Percentiles rank a stretch among this genome's conserved stretches.
Evolutionary conservation across 2,329 filamentous ascomycete genomes (phyloP).

Genomic region (Emergomyces orientalis): DNA sequence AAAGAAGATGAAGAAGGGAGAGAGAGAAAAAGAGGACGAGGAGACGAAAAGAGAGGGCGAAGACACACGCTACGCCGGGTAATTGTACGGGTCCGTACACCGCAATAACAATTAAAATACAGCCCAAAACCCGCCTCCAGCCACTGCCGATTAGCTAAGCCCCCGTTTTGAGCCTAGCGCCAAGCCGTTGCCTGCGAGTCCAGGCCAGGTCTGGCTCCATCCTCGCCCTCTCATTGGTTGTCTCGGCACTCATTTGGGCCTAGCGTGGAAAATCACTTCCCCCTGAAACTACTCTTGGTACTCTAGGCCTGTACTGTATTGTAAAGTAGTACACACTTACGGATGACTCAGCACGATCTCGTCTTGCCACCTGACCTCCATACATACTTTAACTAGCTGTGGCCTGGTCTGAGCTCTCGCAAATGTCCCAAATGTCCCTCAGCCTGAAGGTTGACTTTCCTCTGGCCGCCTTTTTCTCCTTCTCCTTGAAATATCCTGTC

Average conservation of each 20-base stretch:
- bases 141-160: neutral
- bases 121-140: neutral
- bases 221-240: neutral
- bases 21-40: constrained; percentile 16
- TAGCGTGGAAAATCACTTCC: neutral
- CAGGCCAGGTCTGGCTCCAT: neutral
- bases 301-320: neutral
- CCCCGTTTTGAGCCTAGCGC: neutral
- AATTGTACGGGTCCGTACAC: too few relatives aligned
- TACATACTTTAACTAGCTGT: too few relatives aligned
- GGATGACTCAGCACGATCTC: neutral
- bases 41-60: constrained; percentile 11
- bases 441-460: too few relatives aligned
- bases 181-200: neutral
- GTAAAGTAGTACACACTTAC: too few relatives aligned
- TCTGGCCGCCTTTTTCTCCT: too few relatives aligned
- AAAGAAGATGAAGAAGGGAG: constrained; percentile 16
- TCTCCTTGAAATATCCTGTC: too few relatives aligned
- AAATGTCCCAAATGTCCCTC: too few relatives aligned
- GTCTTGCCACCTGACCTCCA: neutral
- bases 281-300: neutral
- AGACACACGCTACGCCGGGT: too few relatives aligned
- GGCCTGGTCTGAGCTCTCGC: too few relatives aligned
- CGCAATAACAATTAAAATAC: neutral
- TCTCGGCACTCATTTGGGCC: neutral